Base-by-base conservation (phyloP, 139 green algal genomes). In the Pleodorina starrii region DNA sequence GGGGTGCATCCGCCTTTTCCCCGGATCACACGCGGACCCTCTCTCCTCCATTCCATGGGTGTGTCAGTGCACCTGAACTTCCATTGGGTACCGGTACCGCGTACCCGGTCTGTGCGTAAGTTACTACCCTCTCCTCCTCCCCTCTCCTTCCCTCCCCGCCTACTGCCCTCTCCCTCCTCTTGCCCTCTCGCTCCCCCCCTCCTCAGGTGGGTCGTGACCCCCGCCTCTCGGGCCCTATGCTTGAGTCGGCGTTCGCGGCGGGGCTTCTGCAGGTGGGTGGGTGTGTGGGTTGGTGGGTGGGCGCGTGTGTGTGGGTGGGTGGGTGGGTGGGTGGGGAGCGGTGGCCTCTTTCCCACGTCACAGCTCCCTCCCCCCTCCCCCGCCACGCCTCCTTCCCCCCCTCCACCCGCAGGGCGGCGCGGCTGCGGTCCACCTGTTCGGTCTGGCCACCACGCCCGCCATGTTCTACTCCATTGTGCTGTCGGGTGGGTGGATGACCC, bases 391-490 rank as follows among this genome's bases (percentile, higher is more conserved):
- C 46, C 43, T n/a, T n/a, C n/a, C n/a, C n/a, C n/a, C n/a, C n/a
- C n/a, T n/a, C n/a, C 35, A 40, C 51, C 38, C 57, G 32, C 79
- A 92, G 57, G 85, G 89, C 69, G 97, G 96, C 27, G 95, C 92
- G 1, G 46, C 25, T 1, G 91, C 96, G 11, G 96, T 97, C 36
- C 84, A 91, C 27, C 91, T 94, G 71, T 95, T 97, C 80, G 97
- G 96, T 38, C 91, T 98, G 21, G 94, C 96, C 54, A 99, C 98
- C 74, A 99, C 97, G 29, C 98, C 98, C 25, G 97, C 97, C 75
- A 99, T 99, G 96, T 99, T 98, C 94, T 98, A 98, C 91, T 95
- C 92, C 89, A 98, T 96, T 69, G 93, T 99, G 40, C 90, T 89
- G 10, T 46, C 88, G 7, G 87, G 90, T 89, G 60, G 2, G 68